Evolutionary conservation across 2,329 filamentous ascomycete species (phyloP).

Genomic region (Samsoniella hepiali): DNA sequence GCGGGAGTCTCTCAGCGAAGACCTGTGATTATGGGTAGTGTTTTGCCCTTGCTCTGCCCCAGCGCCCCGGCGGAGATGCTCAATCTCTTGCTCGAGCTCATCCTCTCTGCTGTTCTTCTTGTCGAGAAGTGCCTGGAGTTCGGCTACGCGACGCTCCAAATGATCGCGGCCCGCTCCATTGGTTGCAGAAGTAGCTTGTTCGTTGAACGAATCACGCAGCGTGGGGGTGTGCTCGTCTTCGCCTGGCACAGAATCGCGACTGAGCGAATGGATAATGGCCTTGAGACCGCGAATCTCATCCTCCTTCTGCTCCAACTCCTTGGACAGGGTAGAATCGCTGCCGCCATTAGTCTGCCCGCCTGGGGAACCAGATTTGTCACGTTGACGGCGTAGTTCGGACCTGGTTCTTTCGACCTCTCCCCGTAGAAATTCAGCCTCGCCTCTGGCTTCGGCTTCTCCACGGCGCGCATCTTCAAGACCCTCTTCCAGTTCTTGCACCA

Average conservation of each 20-base stretch:
- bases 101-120: constrained; percentile 72
- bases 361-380: constrained; percentile 63
- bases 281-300: constrained; percentile 97
- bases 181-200: background rate
- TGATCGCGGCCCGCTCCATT: constrained; percentile 58
- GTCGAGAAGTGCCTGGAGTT: constrained; percentile 70
- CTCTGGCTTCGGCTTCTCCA: constrained; percentile 91
- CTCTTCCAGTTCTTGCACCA: constrained; percentile 95
- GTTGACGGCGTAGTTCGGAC: constrained; percentile 81
- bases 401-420: constrained; percentile 92
- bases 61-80: constrained; percentile 54
- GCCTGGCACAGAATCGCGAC: constrained; percentile 64
- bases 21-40: constrained; percentile 47
- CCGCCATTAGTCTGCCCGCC: constrained; percentile 35
- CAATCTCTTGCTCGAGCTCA: constrained; percentile 80
- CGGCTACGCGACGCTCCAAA: constrained; percentile 75
- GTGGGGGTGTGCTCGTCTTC: constrained; percentile 33
- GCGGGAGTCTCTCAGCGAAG: constrained; percentile 63
- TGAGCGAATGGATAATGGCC: constrained; percentile 95
- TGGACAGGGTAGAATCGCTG: constrained; percentile 51
- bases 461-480: constrained; percentile 90
- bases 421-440: constrained; percentile 91
- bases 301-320: constrained; percentile 88
- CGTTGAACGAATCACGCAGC: constrained; percentile 23
- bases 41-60: constrained; percentile 27